A percentile compares a stretch with the other conserved stretches of the same genome.
phyloP scores from a whole-genome alignment of 257 asterid species.

The Penstemon barbatus region DNA sequence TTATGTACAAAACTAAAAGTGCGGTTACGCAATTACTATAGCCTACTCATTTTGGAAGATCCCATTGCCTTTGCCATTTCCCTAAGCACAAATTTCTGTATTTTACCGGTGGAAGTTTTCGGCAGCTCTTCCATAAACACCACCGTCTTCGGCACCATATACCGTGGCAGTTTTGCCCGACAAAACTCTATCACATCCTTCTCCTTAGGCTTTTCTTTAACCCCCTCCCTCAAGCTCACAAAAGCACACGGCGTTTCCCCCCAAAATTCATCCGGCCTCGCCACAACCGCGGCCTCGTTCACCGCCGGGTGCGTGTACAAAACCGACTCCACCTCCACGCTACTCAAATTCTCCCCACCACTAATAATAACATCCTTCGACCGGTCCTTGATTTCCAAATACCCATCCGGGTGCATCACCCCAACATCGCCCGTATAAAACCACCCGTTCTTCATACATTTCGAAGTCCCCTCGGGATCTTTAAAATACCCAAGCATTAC shows the following conservation, averaged over 20 bases:
- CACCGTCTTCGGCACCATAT: constrained; percentile 73
- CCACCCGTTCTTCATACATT: constrained; percentile 64
- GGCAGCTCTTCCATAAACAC: constrained; percentile 67
- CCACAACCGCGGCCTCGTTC: constrained; percentile 88
- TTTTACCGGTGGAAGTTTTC: constrained; percentile 79
- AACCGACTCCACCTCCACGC: constrained; percentile 80
- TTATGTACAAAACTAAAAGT: too few species aligned
- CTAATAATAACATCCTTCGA: constrained; percentile 80
- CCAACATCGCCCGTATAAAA: constrained; percentile 80
- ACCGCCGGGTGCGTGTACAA: constrained; percentile 69
- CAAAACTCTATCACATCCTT: constrained; percentile 55
- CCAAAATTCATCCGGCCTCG: constrained; percentile 76
- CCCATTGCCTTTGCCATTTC: constrained; percentile 59
- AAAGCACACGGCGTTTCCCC: constrained; percentile 89
- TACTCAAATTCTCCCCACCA: constrained; percentile 86
- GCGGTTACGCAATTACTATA: constrained; percentile 19
- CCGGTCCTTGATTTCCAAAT: constrained; percentile 69
- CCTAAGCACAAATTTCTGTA: constrained; percentile 65
- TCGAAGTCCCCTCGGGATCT: constrained; percentile 57
- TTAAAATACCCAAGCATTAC: constrained; percentile 69
- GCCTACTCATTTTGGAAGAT: constrained; percentile 34
- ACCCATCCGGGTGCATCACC: constrained; percentile 81
- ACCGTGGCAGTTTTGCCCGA: constrained; percentile 53
- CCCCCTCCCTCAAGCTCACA: constrained; percentile 56
- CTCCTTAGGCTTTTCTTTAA: constrained; percentile 43